Evolutionary conservation across 331 rosid species (phyloP), one percentile per base, ranked within the genome.

Genomic region (Spiraea crenata): DNA sequence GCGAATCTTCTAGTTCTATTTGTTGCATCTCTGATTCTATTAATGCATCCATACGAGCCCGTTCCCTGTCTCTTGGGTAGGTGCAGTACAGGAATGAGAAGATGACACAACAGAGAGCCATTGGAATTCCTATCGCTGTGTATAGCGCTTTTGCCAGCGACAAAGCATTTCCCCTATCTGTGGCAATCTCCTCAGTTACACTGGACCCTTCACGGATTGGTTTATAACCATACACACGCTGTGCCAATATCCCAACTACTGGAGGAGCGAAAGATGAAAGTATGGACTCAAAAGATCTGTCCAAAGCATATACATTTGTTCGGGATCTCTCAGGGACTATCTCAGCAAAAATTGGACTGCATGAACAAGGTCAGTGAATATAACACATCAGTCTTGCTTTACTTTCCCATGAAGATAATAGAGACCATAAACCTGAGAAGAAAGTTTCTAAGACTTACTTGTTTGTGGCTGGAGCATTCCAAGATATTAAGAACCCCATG

Each of bases 301-400:
- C 99, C 83, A 93, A 54, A 1, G 99, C 99, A 58, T 95, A 95
- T 58, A 93, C 96, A 70, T 82, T 91, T 40, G 99, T 91, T 63
- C 99, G 85, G 34, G 95, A 48, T 69, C 72, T 91, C 89, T 89
- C 96, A 9, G 99, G 99, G 75, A 95, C 97, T 74, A 95, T 91
- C 88, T 91, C 99, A 63, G 99, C 99, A 63, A 91, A 93, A 79
- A 95, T 95, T 62, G 97, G 99, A 86, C 97, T 91, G 78, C 83
- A 49, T n/a, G 11, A 47, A 50, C 63, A 46, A n/a, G 16, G 60
- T 4, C 55, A 72, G 31, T 31, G 41, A 48, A 39, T 37, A 63
- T 17, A 56, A 39, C 45, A 11, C 31, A 4, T 54, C n/a, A 12
- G 20, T 41, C 34, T 44, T 7, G 44, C 3, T 11, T 51, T 51